A percentile compares a stretch with the other conserved stretches of the same genome.
phyloP scores from a whole-genome alignment of 768 basidiomycete species.

The Pisolithus orientalis region DNA sequence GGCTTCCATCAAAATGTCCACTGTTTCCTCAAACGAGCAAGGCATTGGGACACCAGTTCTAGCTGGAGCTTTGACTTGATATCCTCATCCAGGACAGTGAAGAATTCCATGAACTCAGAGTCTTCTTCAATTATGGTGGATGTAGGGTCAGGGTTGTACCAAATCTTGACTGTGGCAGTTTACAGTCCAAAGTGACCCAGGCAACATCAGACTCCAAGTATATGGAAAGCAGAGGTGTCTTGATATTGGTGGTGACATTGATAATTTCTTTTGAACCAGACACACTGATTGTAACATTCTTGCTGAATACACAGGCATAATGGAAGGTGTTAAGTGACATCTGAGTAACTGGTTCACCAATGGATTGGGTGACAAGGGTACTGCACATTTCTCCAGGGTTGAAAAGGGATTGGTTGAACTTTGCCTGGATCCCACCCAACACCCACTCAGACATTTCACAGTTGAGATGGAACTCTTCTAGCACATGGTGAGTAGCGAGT shows the following conservation, averaged over 20 bases:
- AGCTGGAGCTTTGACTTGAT: conserved; percentile 90
- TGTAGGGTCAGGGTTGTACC: conserved; percentile 91
- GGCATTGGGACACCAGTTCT: conserved; percentile 99
- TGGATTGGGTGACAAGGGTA: conserved; percentile 95
- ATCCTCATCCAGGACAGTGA: conserved; percentile 97
- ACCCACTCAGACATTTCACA: conserved; percentile 98
- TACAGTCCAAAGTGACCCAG: conserved; percentile 79
- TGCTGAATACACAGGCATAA: conserved; percentile 99
- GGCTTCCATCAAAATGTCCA: conserved; percentile 98
- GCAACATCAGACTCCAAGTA: conserved; percentile 75
- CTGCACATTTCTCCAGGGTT: conserved; percentile 99
- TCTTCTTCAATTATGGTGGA: conserved; percentile 97
- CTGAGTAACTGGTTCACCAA: conserved; percentile 98
- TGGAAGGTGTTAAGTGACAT: conserved; percentile 99
- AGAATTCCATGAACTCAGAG: conserved; percentile 94
- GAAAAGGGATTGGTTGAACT: conserved; percentile 89
- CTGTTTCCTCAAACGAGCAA: conserved; percentile 99
- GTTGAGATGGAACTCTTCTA: conserved; percentile 85
- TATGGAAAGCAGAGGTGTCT: conserved; percentile 93
- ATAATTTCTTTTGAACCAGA: conserved; percentile 99
- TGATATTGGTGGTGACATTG: conserved; percentile 97
- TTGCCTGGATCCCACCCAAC: conserved; percentile 86
- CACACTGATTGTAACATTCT: conserved; percentile 99
- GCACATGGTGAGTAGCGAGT: conserved; percentile 77
- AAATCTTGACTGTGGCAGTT: conserved; percentile 93